These are phyloP conservation scores for Leccinellum rugosiceps DNA, from an alignment of 768 basidiomycete species.

Conservation along the genomic window DNA sequence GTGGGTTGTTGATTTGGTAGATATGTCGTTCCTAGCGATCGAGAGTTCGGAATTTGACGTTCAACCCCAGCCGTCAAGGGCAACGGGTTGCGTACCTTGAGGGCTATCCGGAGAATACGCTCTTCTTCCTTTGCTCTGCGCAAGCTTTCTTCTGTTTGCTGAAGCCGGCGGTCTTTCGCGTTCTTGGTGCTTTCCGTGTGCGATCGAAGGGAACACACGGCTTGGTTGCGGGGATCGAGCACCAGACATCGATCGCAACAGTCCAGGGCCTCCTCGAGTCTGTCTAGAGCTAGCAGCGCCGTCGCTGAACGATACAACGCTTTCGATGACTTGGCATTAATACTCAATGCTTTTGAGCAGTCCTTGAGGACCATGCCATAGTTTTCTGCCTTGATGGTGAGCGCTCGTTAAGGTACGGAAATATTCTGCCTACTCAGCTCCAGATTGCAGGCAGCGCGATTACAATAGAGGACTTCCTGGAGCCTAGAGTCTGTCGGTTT, in stretches of 20 bases:
- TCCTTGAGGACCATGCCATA: slow-evolving; percentile 84
- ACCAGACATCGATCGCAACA: slow-evolving; percentile 68
- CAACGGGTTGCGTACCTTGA: slow-evolving; percentile 49
- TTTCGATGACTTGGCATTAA: slow-evolving; percentile 71
- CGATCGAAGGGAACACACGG: slow-evolving; percentile 48
- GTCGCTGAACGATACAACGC: slow-evolving; percentile 83
- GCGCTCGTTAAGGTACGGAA: neutral
- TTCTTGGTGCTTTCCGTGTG: slow-evolving; percentile 45
- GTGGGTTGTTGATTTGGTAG: slow-evolving; percentile 50
- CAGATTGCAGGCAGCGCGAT: slow-evolving; percentile 92
- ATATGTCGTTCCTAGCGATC: slow-evolving; percentile 68
- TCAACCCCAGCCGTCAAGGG: neutral
- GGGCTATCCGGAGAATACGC: slow-evolving; percentile 51
- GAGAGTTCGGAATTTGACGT: slow-evolving; percentile 1
- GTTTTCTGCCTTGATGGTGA: slow-evolving; percentile 57
- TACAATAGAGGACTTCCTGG: slow-evolving; percentile 71
- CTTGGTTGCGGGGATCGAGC: slow-evolving; percentile 56
- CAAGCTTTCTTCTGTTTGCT: slow-evolving; percentile 47
- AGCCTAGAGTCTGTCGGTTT: slow-evolving; percentile 62
- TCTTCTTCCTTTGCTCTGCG: slow-evolving; percentile 52
- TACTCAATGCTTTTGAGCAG: slow-evolving; percentile 65
- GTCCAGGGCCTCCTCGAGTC: slow-evolving; percentile 80
- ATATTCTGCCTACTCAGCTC: slow-evolving; percentile 61
- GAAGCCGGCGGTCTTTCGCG: slow-evolving; percentile 49
- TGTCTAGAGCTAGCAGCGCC: slow-evolving; percentile 71